phyloP scores from a whole-genome alignment of 805 yeast genomes.

The Myxozyma vanderwaltii region DNA sequence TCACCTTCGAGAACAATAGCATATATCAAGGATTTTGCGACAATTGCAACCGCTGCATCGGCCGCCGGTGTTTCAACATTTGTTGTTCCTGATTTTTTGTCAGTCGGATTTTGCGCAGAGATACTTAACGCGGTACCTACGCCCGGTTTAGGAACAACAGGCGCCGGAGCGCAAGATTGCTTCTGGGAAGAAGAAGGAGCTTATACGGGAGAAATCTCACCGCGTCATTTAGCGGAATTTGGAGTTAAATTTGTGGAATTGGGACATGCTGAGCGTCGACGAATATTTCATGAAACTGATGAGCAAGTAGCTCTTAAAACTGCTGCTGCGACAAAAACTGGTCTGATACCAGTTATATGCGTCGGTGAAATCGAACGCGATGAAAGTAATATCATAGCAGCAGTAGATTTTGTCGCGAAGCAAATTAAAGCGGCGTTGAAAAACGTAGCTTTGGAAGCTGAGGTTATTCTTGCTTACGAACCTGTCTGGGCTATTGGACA shows the following conservation, averaged over 20 bases:
- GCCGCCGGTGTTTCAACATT: constrained; percentile 32
- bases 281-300: constrained; percentile 37
- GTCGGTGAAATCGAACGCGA: constrained; percentile 36
- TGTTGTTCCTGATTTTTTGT: constrained; percentile 37
- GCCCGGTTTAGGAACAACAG: neutral
- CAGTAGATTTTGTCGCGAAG: constrained; percentile 30
- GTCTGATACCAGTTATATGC: constrained; percentile 37
- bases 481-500: constrained; percentile 43
- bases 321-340: constrained; percentile 32
- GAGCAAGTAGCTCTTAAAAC: constrained; percentile 35
- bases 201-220: constrained; percentile 40
- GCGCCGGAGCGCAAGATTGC: constrained; percentile 40
- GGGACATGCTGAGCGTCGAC: constrained; percentile 41
- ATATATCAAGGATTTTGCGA: constrained; percentile 26
- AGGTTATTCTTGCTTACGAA: constrained; percentile 39
- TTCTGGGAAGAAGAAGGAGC: constrained; percentile 38
- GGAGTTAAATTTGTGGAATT: constrained; percentile 38
- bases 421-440: constrained; percentile 32
- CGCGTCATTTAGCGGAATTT: constrained; percentile 33
- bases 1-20: constrained; percentile 28
- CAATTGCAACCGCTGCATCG: constrained; percentile 16
- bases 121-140: neutral
- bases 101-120: constrained; percentile 19
- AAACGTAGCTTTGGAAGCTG: neutral
- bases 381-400: constrained; percentile 15